Conservation (phyloP, 2,329 filamentous ascomycete genomes). For the Drechmeria coniospora region DNA sequence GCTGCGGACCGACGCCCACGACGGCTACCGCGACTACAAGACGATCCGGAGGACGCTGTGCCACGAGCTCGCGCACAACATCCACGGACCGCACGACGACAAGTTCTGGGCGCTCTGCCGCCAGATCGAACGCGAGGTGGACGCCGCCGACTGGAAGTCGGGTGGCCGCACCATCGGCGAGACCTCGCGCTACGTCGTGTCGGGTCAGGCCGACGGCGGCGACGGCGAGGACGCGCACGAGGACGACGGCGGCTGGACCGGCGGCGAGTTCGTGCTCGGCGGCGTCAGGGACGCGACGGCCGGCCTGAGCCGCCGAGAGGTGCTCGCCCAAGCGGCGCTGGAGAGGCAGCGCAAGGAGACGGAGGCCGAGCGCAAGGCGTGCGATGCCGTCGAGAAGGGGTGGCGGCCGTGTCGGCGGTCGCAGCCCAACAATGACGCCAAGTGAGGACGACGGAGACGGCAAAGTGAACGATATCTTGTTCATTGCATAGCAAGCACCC, state of each 20-base stretch:
- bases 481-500: no score
- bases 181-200: constrained; percentile 42
- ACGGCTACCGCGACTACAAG: constrained; percentile 86
- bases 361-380: constrained; percentile 16
- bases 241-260: constrained; percentile 63
- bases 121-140: constrained; percentile 77
- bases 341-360: constrained; percentile 19
- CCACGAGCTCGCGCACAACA: constrained; percentile 90
- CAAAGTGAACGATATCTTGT: background rate
- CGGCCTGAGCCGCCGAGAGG: constrained; percentile 53
- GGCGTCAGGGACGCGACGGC: constrained; percentile 28
- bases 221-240: constrained; percentile 36
- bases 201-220: constrained; percentile 27
- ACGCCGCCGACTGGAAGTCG: constrained; percentile 59
- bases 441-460: no score
- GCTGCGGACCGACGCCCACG: constrained; percentile 81
- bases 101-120: constrained; percentile 83
- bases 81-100: constrained; percentile 68
- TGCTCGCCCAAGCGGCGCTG: constrained; percentile 42
- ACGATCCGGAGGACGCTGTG: constrained; percentile 85
- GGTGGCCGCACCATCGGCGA: constrained; percentile 53
- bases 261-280: constrained; percentile 63
- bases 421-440: constrained; percentile 10
- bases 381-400: constrained; percentile 14
- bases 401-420: constrained; percentile 13